Evolutionary conservation across 768 basidiomycete genomes (phyloP).

Genomic region (Pleurotus platypus): DNA sequence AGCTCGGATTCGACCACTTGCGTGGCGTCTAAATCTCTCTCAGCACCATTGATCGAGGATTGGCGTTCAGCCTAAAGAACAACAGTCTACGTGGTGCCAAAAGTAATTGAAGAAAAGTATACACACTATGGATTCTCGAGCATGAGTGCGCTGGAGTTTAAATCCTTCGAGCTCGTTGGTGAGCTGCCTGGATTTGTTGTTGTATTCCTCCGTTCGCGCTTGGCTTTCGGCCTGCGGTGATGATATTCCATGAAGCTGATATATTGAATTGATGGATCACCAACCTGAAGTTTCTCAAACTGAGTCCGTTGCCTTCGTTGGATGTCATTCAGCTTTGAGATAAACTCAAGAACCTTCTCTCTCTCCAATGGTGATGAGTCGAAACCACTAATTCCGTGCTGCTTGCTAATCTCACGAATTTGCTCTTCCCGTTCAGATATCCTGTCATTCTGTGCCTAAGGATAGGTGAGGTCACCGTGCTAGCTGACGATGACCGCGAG

Average conservation of each 20-base stretch:
- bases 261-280: slow-evolving; percentile 2
- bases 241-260: not conserved
- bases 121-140: slow-evolving; percentile 59
- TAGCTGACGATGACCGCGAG: not conserved
- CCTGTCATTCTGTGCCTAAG: slow-evolving; percentile 70
- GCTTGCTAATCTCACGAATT: slow-evolving; percentile 66
- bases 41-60: slow-evolving; percentile 44
- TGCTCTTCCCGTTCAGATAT: slow-evolving; percentile 68
- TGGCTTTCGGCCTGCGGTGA: slow-evolving; percentile 46
- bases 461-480: not conserved
- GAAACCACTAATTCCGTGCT: slow-evolving; percentile 72
- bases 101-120: no score
- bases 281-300: slow-evolving; percentile 67
- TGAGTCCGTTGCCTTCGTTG: slow-evolving; percentile 60
- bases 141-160: slow-evolving; percentile 47
- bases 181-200: slow-evolving; percentile 51
- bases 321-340: slow-evolving; percentile 58
- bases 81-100: not conserved
- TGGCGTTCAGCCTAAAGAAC: slow-evolving; percentile 45
- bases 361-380: slow-evolving; percentile 66
- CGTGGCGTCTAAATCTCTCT: slow-evolving; percentile 53
- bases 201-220: slow-evolving; percentile 61
- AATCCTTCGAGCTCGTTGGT: slow-evolving; percentile 50
- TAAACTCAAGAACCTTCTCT: slow-evolving; percentile 71
- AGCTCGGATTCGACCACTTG: slow-evolving; percentile 53